phyloP scores from a whole-genome alignment of 2,329 filamentous ascomycete genomes.

The Microsporum canis region DNA sequence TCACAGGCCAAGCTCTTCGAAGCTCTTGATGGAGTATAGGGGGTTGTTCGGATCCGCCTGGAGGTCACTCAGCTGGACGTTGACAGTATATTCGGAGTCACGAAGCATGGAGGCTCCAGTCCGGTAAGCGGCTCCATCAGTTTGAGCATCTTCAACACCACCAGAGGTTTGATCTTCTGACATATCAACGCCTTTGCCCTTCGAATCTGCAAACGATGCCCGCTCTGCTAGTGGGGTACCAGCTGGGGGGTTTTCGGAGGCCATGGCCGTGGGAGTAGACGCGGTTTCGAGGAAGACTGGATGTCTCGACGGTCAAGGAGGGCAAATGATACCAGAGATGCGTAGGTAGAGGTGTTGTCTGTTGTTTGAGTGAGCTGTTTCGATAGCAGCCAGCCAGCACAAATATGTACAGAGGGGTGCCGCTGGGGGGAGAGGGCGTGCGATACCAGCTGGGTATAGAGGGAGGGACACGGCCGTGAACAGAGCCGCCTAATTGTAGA shows the following conservation, averaged over 20 bases:
- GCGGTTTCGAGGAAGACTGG: not conserved
- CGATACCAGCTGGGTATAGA: not conserved
- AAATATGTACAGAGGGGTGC: not conserved
- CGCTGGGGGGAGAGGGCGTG: not conserved
- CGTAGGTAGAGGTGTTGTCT: not conserved
- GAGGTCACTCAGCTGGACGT: conserved; percentile 82
- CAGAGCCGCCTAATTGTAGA: not conserved
- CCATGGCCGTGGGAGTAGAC: conserved; percentile 24
- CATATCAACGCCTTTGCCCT: not conserved
- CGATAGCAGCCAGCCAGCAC: not conserved
- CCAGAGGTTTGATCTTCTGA: conserved; percentile 1
- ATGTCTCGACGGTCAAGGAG: not conserved
- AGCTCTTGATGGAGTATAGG: conserved; percentile 71
- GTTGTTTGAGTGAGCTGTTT: not conserved
- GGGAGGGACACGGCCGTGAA: not conserved
- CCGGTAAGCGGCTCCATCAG: conserved; percentile 31
- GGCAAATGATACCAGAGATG: not conserved
- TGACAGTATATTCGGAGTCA: conserved; percentile 75
- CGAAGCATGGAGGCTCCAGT: conserved; percentile 43
- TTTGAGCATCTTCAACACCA: conserved; percentile 19
- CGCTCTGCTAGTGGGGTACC: conserved; percentile 38
- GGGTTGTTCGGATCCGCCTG: conserved; percentile 79
- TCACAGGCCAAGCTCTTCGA: conserved; percentile 77
- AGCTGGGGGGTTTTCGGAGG: conserved; percentile 25
- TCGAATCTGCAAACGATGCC: conserved; percentile 34